Percentiles rank a stretch among this genome's conserved stretches.
Conservation (phyloP, 225 moss, liverwort and hornwort genomes). For the Sphagnum tenellum region DNA sequence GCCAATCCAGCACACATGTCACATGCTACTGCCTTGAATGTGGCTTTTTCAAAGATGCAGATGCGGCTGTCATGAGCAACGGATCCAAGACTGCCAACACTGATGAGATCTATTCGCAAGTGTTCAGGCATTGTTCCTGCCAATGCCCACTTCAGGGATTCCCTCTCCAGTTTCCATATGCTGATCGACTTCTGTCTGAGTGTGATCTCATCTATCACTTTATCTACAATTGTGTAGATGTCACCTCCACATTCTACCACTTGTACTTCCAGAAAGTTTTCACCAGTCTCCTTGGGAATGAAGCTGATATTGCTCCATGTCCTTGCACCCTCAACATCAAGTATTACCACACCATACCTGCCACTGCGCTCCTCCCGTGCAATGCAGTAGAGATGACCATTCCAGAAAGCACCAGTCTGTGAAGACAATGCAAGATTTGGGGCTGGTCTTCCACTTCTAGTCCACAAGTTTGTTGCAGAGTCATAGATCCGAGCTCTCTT, state of each 20-base stretch:
- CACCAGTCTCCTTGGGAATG: constrained; percentile 17
- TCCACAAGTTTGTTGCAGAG: constrained; percentile 29
- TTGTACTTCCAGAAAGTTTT: constrained; percentile 24
- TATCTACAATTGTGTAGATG: constrained; percentile 24
- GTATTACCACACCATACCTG: constrained; percentile 26
- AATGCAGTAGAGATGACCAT: constrained; percentile 32
- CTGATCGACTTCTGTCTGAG: constrained; percentile 23
- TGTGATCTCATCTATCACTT: constrained; percentile 22
- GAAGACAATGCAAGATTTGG: constrained; percentile 30
- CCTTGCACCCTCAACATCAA: constrained; percentile 18
- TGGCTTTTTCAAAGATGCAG: constrained; percentile 34
- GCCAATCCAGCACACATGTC: constrained; percentile 9
- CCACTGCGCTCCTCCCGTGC: constrained; percentile 40
- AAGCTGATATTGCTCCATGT: constrained; percentile 18
- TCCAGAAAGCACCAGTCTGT: constrained; percentile 22
- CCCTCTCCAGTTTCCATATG: constrained; percentile 32
- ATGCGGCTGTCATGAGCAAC: constrained; percentile 19
- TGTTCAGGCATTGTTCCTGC: constrained; percentile 28
- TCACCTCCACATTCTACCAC: constrained; percentile 21
- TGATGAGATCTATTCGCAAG: constrained; percentile 24
- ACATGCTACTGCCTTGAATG: constrained; percentile 31
- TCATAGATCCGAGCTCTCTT: constrained; percentile 34
- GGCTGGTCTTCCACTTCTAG: constrained; percentile 23
- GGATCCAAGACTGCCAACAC: constrained; percentile 35
- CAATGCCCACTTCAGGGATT: constrained; percentile 13